Percentiles rank a stretch among this genome's conserved stretches.
These are phyloP conservation scores for Boletus reticulatus DNA, from an alignment of 768 basidiomycete species.

Conservation along the genomic window DNA sequence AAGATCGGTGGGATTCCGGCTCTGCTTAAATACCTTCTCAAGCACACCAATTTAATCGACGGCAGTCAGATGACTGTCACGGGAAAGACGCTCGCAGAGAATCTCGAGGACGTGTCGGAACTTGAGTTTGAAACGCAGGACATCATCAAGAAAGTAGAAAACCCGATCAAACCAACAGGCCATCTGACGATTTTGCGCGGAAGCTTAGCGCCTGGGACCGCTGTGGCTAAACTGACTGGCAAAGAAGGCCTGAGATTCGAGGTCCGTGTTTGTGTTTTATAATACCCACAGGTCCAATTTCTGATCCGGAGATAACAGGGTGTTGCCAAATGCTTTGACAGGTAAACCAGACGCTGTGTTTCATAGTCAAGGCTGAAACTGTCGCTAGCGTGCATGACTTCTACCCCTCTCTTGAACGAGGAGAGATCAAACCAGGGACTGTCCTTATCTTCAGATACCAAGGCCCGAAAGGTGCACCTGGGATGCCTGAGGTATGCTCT, in stretches of 20 bases:
- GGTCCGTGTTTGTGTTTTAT: slow-evolving; percentile 37
- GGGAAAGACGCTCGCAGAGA: slow-evolving; percentile 86
- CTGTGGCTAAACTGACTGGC: slow-evolving; percentile 92
- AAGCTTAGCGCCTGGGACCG: slow-evolving; percentile 83
- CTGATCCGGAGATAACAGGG: slow-evolving; percentile 43
- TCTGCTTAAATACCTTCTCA: slow-evolving; percentile 78
- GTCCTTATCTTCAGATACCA: slow-evolving; percentile 85
- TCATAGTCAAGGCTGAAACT: background rate
- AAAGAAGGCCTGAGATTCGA: slow-evolving; percentile 87
- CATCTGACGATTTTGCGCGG: slow-evolving; percentile 87
- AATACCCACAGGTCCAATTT: background rate
- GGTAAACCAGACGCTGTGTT: slow-evolving; percentile 32
- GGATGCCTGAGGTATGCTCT: slow-evolving; percentile 73
- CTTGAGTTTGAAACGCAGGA: slow-evolving; percentile 73
- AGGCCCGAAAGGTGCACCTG: slow-evolving; percentile 89
- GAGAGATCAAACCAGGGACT: slow-evolving; percentile 73
- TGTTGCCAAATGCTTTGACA: slow-evolving; percentile 74
- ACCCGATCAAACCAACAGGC: slow-evolving; percentile 85
- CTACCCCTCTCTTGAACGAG: slow-evolving; percentile 68
- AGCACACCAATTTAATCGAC: slow-evolving; percentile 75
- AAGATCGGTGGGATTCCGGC: slow-evolving; percentile 83
- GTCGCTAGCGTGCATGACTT: slow-evolving; percentile 58
- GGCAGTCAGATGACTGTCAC: slow-evolving; percentile 86
- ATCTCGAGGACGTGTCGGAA: slow-evolving; percentile 74
- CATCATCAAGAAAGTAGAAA: slow-evolving; percentile 64